Evolutionary conservation across 2,329 filamentous ascomycete species (phyloP), one percentile per base, ranked within the genome.

Genomic region (Talaromyces sp.): DNA sequence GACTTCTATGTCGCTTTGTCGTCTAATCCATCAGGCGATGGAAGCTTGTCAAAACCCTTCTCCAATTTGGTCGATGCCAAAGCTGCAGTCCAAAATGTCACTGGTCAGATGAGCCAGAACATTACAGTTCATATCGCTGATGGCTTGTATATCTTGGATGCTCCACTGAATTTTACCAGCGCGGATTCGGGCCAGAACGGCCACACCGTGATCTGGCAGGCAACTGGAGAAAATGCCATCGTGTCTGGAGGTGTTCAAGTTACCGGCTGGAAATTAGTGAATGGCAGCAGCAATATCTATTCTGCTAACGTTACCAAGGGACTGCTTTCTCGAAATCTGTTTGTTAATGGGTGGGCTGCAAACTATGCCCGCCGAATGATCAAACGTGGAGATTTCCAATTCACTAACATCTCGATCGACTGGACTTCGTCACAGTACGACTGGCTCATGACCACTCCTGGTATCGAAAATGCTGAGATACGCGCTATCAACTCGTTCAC

Each of bases 361-460:
- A 54, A 54, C n/a, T 54, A 54, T 54, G 50, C 50, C 31, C 50
- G 50, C 50, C 50, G 27, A 54, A 54, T 10, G 27, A 11, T 54
- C n/a, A 4, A n/a, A n/a, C 50, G 50, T 35, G 31, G 7, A 35
- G 50, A 54, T 54, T 54, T 54, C 27, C 50, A 54, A 54, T 54
- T 31, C 35, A 54, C 50, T 14, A 54, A 54, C 27, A 54, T 27
- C 50, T 54, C 50, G 8, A 33, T 33, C 14, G n/a, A 13, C 27
- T 54, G 50, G 50, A 54, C 6, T 35, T 54, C 50, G 27, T 13
- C 50, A 13, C 24, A 54, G 50, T 35, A 54, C 27, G 50, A 54
- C 50, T 54, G 50, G 50, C 50, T 54, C 24, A 54, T 54, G 50
- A 54, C 27, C 9, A 54, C 50, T 10, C 50, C 50, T 19, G 50